Conservation (phyloP, 2,329 filamentous ascomycete genomes). For the Neopestalotiopsis clavispora region DNA sequence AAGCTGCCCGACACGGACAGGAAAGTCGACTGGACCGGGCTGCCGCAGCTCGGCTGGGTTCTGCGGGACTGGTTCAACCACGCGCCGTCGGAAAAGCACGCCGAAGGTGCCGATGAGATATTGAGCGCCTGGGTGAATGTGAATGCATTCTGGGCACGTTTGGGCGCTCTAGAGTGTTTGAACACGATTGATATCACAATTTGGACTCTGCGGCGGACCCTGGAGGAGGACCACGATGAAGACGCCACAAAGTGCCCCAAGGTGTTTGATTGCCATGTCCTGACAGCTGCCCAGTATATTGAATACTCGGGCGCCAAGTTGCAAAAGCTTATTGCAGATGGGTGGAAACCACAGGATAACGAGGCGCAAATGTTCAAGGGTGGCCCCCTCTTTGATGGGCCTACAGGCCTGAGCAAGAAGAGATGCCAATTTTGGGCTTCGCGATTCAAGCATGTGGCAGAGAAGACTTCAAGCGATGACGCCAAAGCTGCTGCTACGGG, state of each 20-base stretch:
- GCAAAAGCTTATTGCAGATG: slow-evolving; percentile 23
- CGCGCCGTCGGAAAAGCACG: slow-evolving; percentile 9
- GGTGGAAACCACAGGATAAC: slow-evolving; percentile 26
- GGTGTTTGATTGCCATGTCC: slow-evolving; percentile 25
- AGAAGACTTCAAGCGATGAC: slow-evolving; percentile 23
- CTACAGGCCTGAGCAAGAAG: slow-evolving; percentile 27
- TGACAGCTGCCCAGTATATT: slow-evolving; percentile 32
- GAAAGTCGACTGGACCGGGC: slow-evolving; percentile 27
- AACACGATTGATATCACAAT: slow-evolving; percentile 25
- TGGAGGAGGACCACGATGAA: slow-evolving; percentile 27
- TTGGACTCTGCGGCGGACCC: slow-evolving; percentile 34
- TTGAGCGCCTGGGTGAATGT: slow-evolving; percentile 27
- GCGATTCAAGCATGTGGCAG: slow-evolving; percentile 30
- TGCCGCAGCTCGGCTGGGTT: slow-evolving; percentile 30
- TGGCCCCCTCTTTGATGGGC: slow-evolving; percentile 29
- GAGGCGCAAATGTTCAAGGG: slow-evolving; percentile 24
- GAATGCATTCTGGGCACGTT: slow-evolving; percentile 33
- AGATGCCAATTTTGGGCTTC: slow-evolving; percentile 34
- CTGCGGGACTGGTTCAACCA: slow-evolving; percentile 29
- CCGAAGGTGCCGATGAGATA: slow-evolving; percentile 21
- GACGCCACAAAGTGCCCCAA: not conserved
- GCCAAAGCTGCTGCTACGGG: slow-evolving; percentile 27
- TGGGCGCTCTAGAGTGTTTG: slow-evolving; percentile 29
- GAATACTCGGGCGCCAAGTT: slow-evolving; percentile 32
- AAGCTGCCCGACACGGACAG: slow-evolving; percentile 30